Evolutionary conservation across 108 stramenopile genomes (phyloP), one percentile per base, ranked within the genome.

Genomic region (Asterionellopsis glacialis): DNA sequence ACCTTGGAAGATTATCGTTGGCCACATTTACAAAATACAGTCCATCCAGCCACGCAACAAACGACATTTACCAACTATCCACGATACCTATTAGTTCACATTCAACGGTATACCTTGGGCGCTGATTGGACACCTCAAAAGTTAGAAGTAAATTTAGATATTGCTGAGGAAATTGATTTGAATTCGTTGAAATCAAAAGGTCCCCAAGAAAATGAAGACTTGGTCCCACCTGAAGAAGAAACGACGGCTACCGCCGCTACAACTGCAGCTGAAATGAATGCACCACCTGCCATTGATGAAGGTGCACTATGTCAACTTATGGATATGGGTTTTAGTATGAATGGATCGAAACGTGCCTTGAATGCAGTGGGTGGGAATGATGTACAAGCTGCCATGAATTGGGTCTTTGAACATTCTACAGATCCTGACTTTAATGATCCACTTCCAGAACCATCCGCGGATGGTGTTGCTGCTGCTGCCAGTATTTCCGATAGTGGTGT

Each of bases 351-450:
- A 65, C 80, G 97, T 40, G 99, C 99, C 9, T 70, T 96, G 55
- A 64, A 77, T 12, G 95, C 98, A 21, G 83, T 87, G 52, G 86
- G 88, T 22, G 97, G 97, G 55, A 79, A 79, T 16, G 72, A 92
- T 65, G 78, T 87, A 9, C 98, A 98, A 61, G 81, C 83, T 24
- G 98, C 99, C 16, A 97, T 97, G 95, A 85, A 88, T 50, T 99
- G 99, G 99, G 78, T 99, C 33, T 63, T 88, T 33, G 88, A 87
- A 61, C 99, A 99, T 85, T 93, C 88, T 67, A 85, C 51, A 27
- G 99, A 99, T 67, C 75, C 96, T 10, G 95, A 99, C 67, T 97
- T 99, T 64, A 95, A 97, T 68, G 95, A 95, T 68, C 96, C 96
- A 12, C 65, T 96, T 45, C 82, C 85, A 7, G 85, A 89, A 41